phyloP scores from a whole-genome alignment of 257 asterid genomes.

The Phtheirospermum japonicum region DNA sequence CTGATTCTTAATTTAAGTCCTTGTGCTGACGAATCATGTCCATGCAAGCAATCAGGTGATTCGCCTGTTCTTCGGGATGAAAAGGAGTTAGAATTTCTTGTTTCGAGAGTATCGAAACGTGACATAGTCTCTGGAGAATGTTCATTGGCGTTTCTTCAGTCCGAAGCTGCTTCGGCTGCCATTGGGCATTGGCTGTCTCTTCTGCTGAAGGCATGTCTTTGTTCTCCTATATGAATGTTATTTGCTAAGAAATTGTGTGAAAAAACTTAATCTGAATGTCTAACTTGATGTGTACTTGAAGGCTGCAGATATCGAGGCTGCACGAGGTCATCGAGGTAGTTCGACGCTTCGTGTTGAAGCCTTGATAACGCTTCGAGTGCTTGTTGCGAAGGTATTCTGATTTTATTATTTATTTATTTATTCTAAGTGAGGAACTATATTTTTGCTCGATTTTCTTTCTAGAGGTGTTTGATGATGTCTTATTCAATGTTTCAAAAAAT shows the following conservation, averaged over 20 bases:
- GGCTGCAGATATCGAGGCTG: conserved; percentile 91
- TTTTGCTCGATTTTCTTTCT: conserved; percentile 23
- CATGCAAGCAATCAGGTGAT: conserved; percentile 59
- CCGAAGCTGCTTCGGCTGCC: conserved; percentile 87
- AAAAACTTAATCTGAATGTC: conserved; percentile 24
- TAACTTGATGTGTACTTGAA: conserved; percentile 47
- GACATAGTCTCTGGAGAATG: conserved; percentile 49
- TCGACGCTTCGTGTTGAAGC: conserved; percentile 84
- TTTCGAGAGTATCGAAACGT: conserved; percentile 31
- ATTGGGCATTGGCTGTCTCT: conserved; percentile 98
- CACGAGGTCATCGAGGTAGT: conserved; percentile 88
- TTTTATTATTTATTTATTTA: conserved; percentile 2
- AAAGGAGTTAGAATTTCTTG: conserved; percentile 36
- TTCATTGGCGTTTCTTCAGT: conserved; percentile 76
- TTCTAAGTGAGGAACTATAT: conserved; percentile 5
- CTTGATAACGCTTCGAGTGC: conserved; percentile 68
- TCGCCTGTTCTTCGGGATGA: conserved; percentile 43
- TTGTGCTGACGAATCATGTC: conserved; percentile 64
- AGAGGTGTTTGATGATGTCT: conserved; percentile 3
- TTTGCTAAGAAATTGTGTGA: conserved; percentile 7
- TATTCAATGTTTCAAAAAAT: too few species aligned
- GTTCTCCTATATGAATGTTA: conserved; percentile 24
- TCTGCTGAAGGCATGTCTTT: conserved; percentile 72
- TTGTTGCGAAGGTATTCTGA: conserved; percentile 73
- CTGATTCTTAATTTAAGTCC: conserved; percentile 59